Base-by-base conservation (phyloP, 1,284 basidiomycete genomes). In the Termitomyces sp. region DNA sequence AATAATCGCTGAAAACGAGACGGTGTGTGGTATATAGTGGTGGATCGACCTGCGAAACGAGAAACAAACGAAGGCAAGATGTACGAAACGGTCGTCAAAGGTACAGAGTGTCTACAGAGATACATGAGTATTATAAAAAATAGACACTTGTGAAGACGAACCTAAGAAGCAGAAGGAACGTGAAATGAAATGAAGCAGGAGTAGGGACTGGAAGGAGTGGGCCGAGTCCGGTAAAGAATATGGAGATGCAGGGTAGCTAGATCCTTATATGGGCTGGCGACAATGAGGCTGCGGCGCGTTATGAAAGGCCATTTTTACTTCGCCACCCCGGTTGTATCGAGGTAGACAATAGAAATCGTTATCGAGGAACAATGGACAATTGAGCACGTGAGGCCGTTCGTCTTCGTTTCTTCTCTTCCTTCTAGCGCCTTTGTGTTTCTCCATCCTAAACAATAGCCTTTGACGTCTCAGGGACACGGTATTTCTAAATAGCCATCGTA, bases 41-140 rank as follows among this genome's bases (percentile, higher is more conserved):
- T 62, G 64, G 67, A 81, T 88, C 86, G 86, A 76, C 82, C 85
- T 77, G 86, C 86, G 86, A 88, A 82, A 69, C 63, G 46, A 41
- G 52, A 54, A 9, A 52, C 28, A 21, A 38, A 34, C 10, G 50
- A 34, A 57, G 33, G 43, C 28, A 41, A 50, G 53, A 39, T 40
- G 45, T 52, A 59, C 34, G 43, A 50, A 54, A 28, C 48, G n/a
- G 53, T 52, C 31, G 52, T 54, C 12, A 57, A 55, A 47, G 21
- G 40, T 46, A 42, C 19, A 50, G 45, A 53, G 28, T 24, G 41
- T 45, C 50, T 55, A 52, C n/a, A 26, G 45, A 49, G 12, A 38
- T 34, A 34, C 2, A 51, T 45, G 41, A 55, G 57, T 21, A 33
- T 58, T 50, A 49, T 31, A 12, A 30, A 30, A 24, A 39, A 24